phyloP scores from a whole-genome alignment of 2,329 filamentous ascomycete genomes.

The Epicoccum nigrum region DNA sequence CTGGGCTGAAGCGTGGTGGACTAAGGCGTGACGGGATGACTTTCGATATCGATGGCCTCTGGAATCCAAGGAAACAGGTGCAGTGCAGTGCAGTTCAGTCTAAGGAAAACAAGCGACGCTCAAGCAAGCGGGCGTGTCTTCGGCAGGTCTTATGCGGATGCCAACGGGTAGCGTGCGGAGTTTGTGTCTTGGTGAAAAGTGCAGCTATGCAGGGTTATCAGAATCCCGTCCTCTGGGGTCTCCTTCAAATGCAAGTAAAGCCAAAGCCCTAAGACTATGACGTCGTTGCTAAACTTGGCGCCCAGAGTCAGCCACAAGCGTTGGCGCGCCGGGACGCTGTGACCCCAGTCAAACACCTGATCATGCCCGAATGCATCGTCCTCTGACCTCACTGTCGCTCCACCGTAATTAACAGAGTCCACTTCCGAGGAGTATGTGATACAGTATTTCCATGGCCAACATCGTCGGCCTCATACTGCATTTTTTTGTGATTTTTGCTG shows the following conservation, averaged over 20 bases:
- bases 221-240: constrained; percentile 4
- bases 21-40: not conserved
- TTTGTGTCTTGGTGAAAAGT: constrained; percentile 22
- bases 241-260: constrained; percentile 1
- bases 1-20: not conserved
- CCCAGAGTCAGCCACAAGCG: constrained; percentile 11
- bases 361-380: constrained; percentile 14
- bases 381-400: constrained; percentile 31
- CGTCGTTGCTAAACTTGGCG: constrained; percentile 11
- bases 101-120: constrained; percentile 15
- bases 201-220: constrained; percentile 18
- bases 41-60: constrained; percentile 5
- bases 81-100: too few species aligned
- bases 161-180: constrained; percentile 22
- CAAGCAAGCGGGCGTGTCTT: constrained; percentile 16
- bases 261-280: not conserved
- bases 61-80: too few species aligned
- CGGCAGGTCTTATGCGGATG: constrained; percentile 33
- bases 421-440: constrained; percentile 39
- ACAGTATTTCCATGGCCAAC: constrained; percentile 28
- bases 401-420: constrained; percentile 10
- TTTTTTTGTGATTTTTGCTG: constrained; percentile 24
- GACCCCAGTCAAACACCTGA: constrained; percentile 7
- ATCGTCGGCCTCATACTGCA: constrained; percentile 30
- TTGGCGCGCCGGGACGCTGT: not conserved